A percentile compares a stretch with the other conserved stretches of the same genome.
Conservation (phyloP, 768 basidiomycete species). For the Mycena galopus region DNA sequence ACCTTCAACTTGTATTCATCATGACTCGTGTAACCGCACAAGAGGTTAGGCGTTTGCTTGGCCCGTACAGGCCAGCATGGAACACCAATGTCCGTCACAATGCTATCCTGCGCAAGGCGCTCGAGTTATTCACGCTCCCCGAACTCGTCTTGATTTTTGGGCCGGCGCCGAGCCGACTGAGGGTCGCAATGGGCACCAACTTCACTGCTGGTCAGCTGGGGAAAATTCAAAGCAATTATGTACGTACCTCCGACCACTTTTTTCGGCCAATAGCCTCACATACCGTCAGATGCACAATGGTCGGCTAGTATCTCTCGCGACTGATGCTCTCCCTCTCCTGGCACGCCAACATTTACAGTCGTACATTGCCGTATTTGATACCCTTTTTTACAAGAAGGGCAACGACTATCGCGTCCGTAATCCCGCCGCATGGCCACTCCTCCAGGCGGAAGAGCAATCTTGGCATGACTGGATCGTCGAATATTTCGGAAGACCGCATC, state of each 20-base stretch:
- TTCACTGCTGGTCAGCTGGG: not conserved
- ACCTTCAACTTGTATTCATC: not conserved
- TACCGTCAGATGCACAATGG: no score
- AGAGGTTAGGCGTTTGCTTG: not conserved
- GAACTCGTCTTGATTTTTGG: not conserved
- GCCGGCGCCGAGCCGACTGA: not conserved
- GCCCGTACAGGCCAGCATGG: not conserved
- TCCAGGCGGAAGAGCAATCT: no score
- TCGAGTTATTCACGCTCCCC: not conserved
- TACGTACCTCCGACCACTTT: not conserved
- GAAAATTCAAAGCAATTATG: not conserved
- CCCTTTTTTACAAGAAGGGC: no score
- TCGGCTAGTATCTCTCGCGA: no score
- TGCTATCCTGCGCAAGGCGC: slow-evolving; percentile 13
- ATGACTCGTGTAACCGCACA: not conserved
- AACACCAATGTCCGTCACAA: slow-evolving; percentile 9
- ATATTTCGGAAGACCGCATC: no score
- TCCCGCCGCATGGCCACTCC: no score
- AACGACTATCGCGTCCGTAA: no score
- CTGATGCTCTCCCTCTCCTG: no score
- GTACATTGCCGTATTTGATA: no score
- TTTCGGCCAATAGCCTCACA: no score
- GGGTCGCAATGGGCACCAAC: not conserved
- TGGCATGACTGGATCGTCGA: no score
- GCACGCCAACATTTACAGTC: no score